phyloP scores from a whole-genome alignment of 148 eudicot species.

The Gaultheria prostrata region DNA sequence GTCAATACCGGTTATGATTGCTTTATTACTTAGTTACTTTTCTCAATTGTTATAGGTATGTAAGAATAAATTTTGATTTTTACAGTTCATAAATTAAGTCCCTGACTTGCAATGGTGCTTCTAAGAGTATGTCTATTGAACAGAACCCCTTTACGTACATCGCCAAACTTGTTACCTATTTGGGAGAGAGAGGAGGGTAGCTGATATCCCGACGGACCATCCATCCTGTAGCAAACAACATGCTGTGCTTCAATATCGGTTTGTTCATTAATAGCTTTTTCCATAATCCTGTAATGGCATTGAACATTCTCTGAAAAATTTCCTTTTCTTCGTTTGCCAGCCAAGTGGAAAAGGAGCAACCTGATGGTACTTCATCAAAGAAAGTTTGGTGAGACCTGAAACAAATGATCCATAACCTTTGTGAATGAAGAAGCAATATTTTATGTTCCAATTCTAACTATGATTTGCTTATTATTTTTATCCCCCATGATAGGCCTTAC shows the following conservation, averaged over 20 bases:
- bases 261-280: not conserved
- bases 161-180: conserved; percentile 92
- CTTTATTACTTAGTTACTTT: not conserved
- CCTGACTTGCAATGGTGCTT: conserved; percentile 1
- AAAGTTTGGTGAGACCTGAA: conserved; percentile 51
- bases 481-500: conserved; percentile 61
- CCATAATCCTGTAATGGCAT: not conserved
- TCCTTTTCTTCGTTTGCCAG: conserved; percentile 37
- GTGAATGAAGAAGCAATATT: not conserved
- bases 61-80: conserved; percentile 13
- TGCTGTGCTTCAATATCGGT: conserved; percentile 75
- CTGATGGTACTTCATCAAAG: conserved; percentile 76
- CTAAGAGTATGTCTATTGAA: conserved; percentile 23
- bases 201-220: conserved; percentile 88
- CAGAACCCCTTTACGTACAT: conserved; percentile 96
- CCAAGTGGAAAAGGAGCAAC: conserved; percentile 85
- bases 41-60: not conserved
- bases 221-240: conserved; percentile 97
- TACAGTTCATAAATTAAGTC: conserved; percentile 9
- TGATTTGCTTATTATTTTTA: conserved; percentile 10
- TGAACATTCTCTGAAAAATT: not conserved
- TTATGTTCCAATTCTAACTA: not conserved
- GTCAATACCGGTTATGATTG: not conserved
- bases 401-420: not conserved
- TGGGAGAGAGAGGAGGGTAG: conserved; percentile 96